These are phyloP conservation scores for Xerocomellus amylosporus DNA, from an alignment of 768 basidiomycete genomes.

Conservation along the genomic window DNA sequence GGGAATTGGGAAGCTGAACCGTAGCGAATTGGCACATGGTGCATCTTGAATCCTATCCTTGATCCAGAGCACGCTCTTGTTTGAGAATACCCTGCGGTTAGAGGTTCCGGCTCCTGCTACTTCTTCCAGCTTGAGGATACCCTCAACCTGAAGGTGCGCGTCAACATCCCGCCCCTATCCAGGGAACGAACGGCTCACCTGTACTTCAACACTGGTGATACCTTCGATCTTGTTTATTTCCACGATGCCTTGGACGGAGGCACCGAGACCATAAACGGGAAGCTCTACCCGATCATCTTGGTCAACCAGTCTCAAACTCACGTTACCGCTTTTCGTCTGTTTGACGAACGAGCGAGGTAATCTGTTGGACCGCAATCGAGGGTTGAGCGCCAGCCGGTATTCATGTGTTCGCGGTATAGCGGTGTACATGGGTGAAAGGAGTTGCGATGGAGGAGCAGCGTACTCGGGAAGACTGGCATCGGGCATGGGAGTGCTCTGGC, in stretches of 20 bases:
- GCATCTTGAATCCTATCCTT: conserved; percentile 39
- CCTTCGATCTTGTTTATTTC: conserved; percentile 54
- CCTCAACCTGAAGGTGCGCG: conserved; percentile 49
- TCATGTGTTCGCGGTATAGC: conserved; percentile 53
- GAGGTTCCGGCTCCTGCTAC: conserved; percentile 65
- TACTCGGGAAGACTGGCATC: conserved; percentile 55
- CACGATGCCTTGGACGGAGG: conserved; percentile 53
- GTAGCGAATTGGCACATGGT: conserved; percentile 51
- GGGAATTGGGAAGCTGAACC: conserved; percentile 58
- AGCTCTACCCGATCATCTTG: conserved; percentile 50
- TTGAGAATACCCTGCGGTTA: conserved; percentile 49
- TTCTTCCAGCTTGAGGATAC: conserved; percentile 55
- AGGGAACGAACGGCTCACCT: conserved; percentile 38
- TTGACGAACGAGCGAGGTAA: conserved; percentile 55
- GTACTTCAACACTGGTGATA: conserved; percentile 60
- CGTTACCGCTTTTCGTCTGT: conserved; percentile 51
- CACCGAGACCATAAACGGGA: conserved; percentile 58
- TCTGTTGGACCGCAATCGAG: conserved; percentile 35
- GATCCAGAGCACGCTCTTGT: conserved; percentile 55
- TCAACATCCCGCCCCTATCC: background rate
- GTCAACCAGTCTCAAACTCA: conserved; percentile 48
- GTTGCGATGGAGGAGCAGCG: conserved; percentile 32
- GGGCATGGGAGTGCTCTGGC: conserved; percentile 43
- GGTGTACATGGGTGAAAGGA: conserved; percentile 50
- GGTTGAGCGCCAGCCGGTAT: conserved; percentile 48